Evolutionary conservation across 257 asterid genomes (phyloP), one percentile per base, ranked within the genome.

Genomic region (Phtheirospermum japonicum): DNA sequence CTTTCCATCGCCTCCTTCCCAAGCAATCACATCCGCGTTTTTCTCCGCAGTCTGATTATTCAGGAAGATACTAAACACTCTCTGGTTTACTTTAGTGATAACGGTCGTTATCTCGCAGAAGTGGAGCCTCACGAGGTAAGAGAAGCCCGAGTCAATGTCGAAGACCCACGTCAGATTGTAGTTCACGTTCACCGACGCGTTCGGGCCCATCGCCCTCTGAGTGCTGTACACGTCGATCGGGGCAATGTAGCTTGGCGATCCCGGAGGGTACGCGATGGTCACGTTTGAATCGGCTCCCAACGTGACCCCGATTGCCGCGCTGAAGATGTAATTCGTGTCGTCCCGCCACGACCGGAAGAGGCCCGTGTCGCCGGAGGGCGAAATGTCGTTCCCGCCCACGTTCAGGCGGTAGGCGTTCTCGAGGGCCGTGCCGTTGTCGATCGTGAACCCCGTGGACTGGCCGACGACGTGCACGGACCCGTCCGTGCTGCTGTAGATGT

Each of bases 371-470:
- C 51, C 53, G 10, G 95, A 71, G 13, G 95, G 87, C 2, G 95
- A 80, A 73, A 90, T 88, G 57, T 69, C 96, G n/a, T 85, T 83
- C 53, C 98, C 98, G 6, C 98, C 98, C 90, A 90, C 98, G 68
- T 90, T 90, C 61, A 90, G 76, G 53, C 98, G 80, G 61, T 84
- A 88, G 5, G 85, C 71, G 67, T 69, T 84, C 86, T 90, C 98
- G 4, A 88, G 82, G 0, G 94, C 87, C 8, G 96, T 90, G 19
- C 59, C 33, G 68, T 76, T 81, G 75, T 73, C 86, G 5, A 90
- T 79, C 18, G 0, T 50, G 76, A 77, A 69, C 5, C 82, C 81
- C 0, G 83, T 63, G 12, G 71, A 10, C 58, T 70, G 87, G 12
- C 96, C 95, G 26, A 88, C 75, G 0, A 74, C 68, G 7, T 19